Conservation (phyloP, 805 yeast species). For the Sungouiella thailandica region DNA sequence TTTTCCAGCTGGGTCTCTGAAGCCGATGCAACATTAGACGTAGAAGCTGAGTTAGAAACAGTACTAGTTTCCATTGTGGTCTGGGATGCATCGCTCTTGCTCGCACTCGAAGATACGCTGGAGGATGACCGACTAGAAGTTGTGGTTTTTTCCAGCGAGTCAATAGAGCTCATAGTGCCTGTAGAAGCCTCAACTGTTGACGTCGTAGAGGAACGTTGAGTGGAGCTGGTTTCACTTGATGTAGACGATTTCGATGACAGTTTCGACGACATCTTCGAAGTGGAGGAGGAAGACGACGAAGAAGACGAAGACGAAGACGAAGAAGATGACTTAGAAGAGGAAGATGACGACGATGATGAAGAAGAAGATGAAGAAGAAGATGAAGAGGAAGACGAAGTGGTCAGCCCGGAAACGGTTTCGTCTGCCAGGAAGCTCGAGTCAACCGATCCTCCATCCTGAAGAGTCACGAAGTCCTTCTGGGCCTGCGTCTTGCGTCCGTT, state of each 20-base stretch:
- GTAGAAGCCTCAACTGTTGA: no score
- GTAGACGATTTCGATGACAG: neutral
- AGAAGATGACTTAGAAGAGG: constrained; percentile 1
- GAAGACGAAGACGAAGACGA: no score
- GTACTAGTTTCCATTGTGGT: no score
- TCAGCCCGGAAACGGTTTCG: constrained; percentile 1
- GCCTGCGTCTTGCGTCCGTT: constrained; percentile 14
- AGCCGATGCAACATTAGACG: no score
- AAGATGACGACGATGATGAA: constrained; percentile 1
- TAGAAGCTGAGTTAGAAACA: no score
- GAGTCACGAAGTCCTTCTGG: constrained; percentile 4
- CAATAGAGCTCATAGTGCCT: no score
- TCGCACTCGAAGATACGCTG: no score
- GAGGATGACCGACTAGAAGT: no score
- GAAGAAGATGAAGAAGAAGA: neutral
- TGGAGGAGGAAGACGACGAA: neutral
- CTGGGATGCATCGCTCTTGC: no score
- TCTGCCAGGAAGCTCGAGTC: constrained; percentile 1
- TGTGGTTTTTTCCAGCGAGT: no score
- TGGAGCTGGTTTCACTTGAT: no score
- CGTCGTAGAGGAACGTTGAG: neutral
- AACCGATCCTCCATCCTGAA: constrained; percentile 2
- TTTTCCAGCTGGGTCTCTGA: no score
- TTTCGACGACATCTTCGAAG: neutral
- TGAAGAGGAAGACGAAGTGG: constrained; percentile 3